phyloP scores from a whole-genome alignment of 2,329 filamentous ascomycete genomes.

The Diaporthe sp. region DNA sequence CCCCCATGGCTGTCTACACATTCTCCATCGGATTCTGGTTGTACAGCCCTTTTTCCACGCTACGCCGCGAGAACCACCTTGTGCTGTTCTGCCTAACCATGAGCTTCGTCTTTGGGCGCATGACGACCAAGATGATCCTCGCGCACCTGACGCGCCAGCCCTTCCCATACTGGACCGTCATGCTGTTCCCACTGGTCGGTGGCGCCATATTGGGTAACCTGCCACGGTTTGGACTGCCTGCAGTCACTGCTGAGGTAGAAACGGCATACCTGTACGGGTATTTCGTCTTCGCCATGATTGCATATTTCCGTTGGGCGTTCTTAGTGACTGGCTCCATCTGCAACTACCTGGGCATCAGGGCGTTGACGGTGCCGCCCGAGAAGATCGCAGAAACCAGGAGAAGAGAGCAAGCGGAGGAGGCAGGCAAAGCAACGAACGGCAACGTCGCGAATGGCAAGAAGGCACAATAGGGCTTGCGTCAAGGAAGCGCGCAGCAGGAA shows the following conservation, averaged over 20 bases:
- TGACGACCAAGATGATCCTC: constrained; percentile 99
- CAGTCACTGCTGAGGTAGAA: constrained; percentile 74
- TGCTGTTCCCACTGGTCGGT: constrained; percentile 86
- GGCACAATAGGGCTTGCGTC: constrained; percentile 36
- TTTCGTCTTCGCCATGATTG: constrained; percentile 83
- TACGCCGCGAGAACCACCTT: constrained; percentile 86
- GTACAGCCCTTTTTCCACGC: constrained; percentile 85
- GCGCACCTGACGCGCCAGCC: constrained; percentile 93
- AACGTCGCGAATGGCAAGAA: constrained; percentile 41
- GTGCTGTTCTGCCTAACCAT: constrained; percentile 93
- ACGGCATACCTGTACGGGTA: constrained; percentile 86
- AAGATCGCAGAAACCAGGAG: constrained; percentile 67
- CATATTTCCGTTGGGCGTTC: constrained; percentile 93
- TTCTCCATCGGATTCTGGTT: constrained; percentile 83
- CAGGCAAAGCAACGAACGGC: constrained; percentile 39
- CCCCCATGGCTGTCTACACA: constrained; percentile 86
- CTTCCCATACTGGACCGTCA: constrained; percentile 96
- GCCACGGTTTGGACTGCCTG: constrained; percentile 77
- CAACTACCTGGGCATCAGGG: constrained; percentile 91
- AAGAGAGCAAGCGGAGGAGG: constrained; percentile 45
- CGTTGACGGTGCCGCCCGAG: constrained; percentile 81
- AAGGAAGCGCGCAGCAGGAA: neutral
- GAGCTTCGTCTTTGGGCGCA: constrained; percentile 96
- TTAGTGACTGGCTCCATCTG: constrained; percentile 93
- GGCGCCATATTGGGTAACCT: constrained; percentile 87